A percentile compares a stretch with the other conserved stretches of the same genome.
Conservation (phyloP, 2,329 filamentous ascomycete species). For the Aspergillus phoenicis region DNA sequence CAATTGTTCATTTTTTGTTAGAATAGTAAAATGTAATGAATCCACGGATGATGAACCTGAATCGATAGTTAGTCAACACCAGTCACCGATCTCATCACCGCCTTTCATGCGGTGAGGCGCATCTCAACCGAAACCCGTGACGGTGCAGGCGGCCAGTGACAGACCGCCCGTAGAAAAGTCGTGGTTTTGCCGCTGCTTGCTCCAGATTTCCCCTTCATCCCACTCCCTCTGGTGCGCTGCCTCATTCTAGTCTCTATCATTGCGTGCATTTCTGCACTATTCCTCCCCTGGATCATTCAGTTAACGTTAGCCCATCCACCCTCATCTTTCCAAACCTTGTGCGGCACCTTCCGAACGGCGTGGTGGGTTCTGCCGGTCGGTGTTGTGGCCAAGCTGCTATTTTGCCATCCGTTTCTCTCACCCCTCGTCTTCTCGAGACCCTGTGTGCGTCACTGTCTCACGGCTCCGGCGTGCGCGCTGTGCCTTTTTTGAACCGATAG, state of each 20-base stretch:
- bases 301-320: not conserved
- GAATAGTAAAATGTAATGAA: no score
- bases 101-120: slow-evolving; percentile 43
- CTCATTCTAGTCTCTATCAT: slow-evolving; percentile 10
- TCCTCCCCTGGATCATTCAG: not conserved
- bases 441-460: slow-evolving; percentile 19
- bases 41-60: no score
- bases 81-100: slow-evolving; percentile 39
- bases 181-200: slow-evolving; percentile 39
- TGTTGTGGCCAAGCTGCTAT: slow-evolving; percentile 14
- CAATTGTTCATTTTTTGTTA: no score
- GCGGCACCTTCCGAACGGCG: slow-evolving; percentile 3
- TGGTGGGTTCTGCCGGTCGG: slow-evolving; percentile 14
- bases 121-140: slow-evolving; percentile 27
- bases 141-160: slow-evolving; percentile 20
- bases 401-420: slow-evolving; percentile 23
- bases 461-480: not conserved
- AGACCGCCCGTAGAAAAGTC: slow-evolving; percentile 39
- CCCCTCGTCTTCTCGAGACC: slow-evolving; percentile 10
- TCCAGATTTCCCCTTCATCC: slow-evolving; percentile 25
- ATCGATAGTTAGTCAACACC: not conserved
- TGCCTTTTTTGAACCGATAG: not conserved
- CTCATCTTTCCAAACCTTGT: not conserved
- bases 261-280: not conserved
- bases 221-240: slow-evolving; percentile 18